These are phyloP conservation scores for Coemansia sp. DNA, from an alignment of 192 early-diverging fungal species.

Conservation along the genomic window DNA sequence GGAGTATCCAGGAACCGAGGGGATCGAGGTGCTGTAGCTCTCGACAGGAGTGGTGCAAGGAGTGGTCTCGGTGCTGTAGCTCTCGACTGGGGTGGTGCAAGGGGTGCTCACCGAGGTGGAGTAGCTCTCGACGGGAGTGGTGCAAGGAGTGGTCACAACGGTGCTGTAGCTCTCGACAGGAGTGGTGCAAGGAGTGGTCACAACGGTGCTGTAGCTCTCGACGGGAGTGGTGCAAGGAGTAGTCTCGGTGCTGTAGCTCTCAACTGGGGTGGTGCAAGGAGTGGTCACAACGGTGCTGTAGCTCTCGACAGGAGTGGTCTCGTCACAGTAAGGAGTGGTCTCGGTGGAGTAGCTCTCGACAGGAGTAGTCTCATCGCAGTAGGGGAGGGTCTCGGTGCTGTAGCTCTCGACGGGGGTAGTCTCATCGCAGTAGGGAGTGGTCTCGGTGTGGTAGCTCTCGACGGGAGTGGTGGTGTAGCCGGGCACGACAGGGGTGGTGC, in stretches of 20 bases:
- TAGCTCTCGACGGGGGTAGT: conserved; percentile 23
- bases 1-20: conserved; percentile 4
- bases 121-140: conserved; percentile 8
- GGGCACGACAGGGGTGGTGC: not conserved
- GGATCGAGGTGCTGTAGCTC: conserved; percentile 16
- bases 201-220: not conserved
- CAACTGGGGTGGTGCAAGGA: not conserved
- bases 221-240: conserved; percentile 6
- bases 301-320: conserved; percentile 5
- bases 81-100: conserved; percentile 1
- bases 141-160: not conserved
- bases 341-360: conserved; percentile 17
- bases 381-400: conserved; percentile 5
- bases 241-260: not conserved
- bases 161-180: conserved; percentile 1
- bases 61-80: conserved; percentile 7
- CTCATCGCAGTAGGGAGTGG: not conserved
- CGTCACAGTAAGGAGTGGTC: conserved; percentile 5
- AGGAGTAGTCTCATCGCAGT: conserved; percentile 14
- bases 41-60: conserved; percentile 16
- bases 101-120: not conserved
- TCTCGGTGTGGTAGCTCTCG: conserved; percentile 17
- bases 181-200: not conserved
- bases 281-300: not conserved
- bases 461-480: conserved; percentile 15